Conservation (phyloP, 257 asterid genomes). For the Echium plantagineum region DNA sequence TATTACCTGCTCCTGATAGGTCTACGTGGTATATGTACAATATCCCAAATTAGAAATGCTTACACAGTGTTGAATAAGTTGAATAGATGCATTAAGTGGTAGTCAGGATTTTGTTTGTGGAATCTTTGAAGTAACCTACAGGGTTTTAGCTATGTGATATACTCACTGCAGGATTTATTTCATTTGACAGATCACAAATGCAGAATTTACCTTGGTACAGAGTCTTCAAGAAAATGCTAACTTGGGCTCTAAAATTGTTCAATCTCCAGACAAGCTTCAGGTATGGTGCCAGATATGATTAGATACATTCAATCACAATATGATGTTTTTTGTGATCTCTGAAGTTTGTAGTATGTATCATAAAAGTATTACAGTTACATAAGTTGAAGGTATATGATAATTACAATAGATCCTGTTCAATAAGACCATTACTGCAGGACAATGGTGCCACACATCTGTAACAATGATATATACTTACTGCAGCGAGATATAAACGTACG, state of each 20-base stretch:
- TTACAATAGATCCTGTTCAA: background rate
- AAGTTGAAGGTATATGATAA: background rate
- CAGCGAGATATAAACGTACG: constrained; percentile 2
- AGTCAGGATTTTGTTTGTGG: background rate
- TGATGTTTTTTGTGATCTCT: background rate
- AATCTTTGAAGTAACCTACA: background rate
- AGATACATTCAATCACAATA: background rate
- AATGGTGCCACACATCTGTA: background rate
- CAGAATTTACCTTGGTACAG: constrained; percentile 65
- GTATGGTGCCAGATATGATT: constrained; percentile 17
- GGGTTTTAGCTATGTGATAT: constrained; percentile 5
- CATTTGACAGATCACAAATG: constrained; percentile 52
- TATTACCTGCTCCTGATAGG: background rate
- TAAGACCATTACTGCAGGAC: background rate
- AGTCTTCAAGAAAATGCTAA: constrained; percentile 77
- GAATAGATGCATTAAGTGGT: background rate
- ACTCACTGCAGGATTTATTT: constrained; percentile 3
- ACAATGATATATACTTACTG: background rate
- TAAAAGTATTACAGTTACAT: background rate
- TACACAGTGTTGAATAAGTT: background rate
- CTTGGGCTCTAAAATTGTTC: constrained; percentile 78
- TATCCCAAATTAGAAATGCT: background rate
- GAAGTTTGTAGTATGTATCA: background rate
- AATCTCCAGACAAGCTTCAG: constrained; percentile 98
- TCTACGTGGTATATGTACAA: background rate